A percentile compares a stretch with the other conserved stretches of the same genome.
Conservation (phyloP, 2,329 filamentous ascomycete genomes). For the Dothideomycetes sp. region DNA sequence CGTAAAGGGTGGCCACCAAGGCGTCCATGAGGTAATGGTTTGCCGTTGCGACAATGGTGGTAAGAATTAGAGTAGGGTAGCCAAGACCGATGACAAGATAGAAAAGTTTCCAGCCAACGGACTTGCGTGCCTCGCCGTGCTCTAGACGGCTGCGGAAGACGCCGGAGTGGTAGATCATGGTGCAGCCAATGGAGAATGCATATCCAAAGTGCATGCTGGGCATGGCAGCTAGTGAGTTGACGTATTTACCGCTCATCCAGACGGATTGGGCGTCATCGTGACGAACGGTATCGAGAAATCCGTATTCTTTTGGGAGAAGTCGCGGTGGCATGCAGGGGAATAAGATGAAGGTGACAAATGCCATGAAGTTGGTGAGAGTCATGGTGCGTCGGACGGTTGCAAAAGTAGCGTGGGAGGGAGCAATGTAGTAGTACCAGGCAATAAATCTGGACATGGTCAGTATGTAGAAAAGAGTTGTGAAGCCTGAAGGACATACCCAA, state of each 20-base stretch:
- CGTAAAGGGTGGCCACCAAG: conserved; percentile 34
- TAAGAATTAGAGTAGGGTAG: conserved; percentile 44
- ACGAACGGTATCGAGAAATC: conserved; percentile 36
- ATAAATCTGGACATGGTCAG: conserved; percentile 35
- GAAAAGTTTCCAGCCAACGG: conserved; percentile 28
- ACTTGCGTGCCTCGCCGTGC: conserved; percentile 31
- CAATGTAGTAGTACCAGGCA: conserved; percentile 52
- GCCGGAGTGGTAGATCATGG: conserved; percentile 42
- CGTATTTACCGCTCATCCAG: conserved; percentile 35
- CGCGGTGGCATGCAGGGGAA: conserved; percentile 44
- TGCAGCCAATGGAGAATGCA: conserved; percentile 41
- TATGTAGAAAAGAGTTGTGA: conserved; percentile 17
- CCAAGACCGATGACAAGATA: conserved; percentile 37
- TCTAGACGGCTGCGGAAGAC: conserved; percentile 31
- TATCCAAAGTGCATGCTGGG: conserved; percentile 45
- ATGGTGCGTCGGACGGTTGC: conserved; percentile 33
- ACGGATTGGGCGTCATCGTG: conserved; percentile 36
- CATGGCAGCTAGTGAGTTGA: conserved; percentile 37
- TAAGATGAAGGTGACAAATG: conserved; percentile 41
- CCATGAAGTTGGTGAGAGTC: conserved; percentile 42
- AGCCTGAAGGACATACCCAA: conserved; percentile 34
- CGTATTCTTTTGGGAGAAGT: conserved; percentile 32
- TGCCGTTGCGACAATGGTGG: conserved; percentile 48
- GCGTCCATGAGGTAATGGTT: conserved; percentile 50
- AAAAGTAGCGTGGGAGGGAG: conserved; percentile 37